These are phyloP conservation scores for Asterochloris sp. DNA, from an alignment of 139 green algal species.

Conservation along the genomic window DNA sequence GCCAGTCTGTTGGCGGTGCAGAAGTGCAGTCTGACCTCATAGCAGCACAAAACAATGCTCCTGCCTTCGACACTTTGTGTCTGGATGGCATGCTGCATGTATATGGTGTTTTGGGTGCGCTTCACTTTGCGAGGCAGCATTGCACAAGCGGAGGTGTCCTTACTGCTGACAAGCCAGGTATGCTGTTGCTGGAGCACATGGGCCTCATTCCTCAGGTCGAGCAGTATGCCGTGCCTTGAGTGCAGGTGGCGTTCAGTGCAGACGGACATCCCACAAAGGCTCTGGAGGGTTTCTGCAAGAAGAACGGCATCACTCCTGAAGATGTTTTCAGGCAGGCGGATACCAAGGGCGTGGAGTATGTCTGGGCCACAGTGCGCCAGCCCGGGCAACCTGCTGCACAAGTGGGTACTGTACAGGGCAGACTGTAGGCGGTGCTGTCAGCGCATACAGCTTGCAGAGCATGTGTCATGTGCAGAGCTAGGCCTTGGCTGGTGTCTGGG, in stretches of 20 bases:
- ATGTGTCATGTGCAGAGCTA: too few species aligned
- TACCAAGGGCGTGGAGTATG: slow-evolving; percentile 91
- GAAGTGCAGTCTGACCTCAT: too few species aligned
- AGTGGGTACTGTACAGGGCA: slow-evolving; percentile 24
- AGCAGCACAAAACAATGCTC: too few species aligned
- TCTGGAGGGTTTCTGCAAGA: slow-evolving; percentile 89
- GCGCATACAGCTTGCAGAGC: too few species aligned
- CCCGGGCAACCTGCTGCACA: slow-evolving; percentile 49
- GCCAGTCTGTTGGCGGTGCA: too few species aligned
- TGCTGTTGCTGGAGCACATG: too few species aligned
- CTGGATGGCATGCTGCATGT: too few species aligned
- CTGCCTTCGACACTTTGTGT: too few species aligned
- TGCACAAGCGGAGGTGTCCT: background rate
- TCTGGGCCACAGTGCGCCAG: slow-evolving; percentile 71
- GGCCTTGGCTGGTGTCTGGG: too few species aligned
- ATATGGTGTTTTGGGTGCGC: too few species aligned
- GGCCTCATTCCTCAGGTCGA: background rate
- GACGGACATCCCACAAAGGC: slow-evolving; percentile 82
- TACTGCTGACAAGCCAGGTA: background rate
- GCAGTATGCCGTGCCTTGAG: background rate
- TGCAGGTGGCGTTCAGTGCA: slow-evolving; percentile 56
- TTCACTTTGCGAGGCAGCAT: too few species aligned
- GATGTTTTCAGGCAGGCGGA: slow-evolving; percentile 60
- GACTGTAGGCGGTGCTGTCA: too few species aligned
- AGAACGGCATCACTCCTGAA: slow-evolving; percentile 67